phyloP scores from a whole-genome alignment of 2,329 filamentous ascomycete species.

The Sporothrix inflata region DNA sequence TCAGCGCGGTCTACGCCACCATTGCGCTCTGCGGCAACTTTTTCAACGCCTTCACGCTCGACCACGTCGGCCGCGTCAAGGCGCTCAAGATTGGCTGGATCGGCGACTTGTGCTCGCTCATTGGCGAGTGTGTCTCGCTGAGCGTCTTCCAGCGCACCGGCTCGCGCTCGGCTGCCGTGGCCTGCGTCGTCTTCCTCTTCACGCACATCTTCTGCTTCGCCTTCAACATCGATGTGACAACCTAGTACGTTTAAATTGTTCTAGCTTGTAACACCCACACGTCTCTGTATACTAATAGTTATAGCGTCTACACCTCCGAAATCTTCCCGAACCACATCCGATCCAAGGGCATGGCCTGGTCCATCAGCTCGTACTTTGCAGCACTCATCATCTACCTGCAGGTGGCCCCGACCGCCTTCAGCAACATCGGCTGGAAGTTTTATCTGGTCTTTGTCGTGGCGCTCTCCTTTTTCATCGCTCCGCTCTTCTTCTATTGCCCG shows the following conservation, averaged over 20 bases:
- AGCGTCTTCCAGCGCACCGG: constrained; percentile 8
- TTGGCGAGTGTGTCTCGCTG: constrained; percentile 1
- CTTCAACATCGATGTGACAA: constrained; percentile 17
- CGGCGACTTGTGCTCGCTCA: neutral
- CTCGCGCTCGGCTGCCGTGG: neutral
- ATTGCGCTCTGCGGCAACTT: constrained; percentile 18
- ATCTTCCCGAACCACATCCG: constrained; percentile 56
- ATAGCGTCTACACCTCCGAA: constrained; percentile 51
- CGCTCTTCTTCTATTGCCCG: constrained; percentile 15
- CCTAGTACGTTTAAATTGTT: neutral
- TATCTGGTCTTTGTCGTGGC: constrained; percentile 21
- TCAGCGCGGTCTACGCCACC: constrained; percentile 4
- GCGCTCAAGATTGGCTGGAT: constrained; percentile 20
- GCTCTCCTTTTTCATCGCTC: neutral
- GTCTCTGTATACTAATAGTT: neutral
- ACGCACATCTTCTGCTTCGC: constrained; percentile 15
- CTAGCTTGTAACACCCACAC: too few species aligned
- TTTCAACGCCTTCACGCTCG: constrained; percentile 6
- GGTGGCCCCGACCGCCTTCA: constrained; percentile 15
- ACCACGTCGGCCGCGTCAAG: constrained; percentile 12
- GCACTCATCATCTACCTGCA: constrained; percentile 22
- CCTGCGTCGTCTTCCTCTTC: constrained; percentile 18
- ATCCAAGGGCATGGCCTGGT: constrained; percentile 22
- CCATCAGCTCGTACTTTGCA: constrained; percentile 21
- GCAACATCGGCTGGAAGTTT: constrained; percentile 20